Base-by-base conservation (phyloP, 371 early-diverging fungal species). In the Blakeslea trispora region DNA sequence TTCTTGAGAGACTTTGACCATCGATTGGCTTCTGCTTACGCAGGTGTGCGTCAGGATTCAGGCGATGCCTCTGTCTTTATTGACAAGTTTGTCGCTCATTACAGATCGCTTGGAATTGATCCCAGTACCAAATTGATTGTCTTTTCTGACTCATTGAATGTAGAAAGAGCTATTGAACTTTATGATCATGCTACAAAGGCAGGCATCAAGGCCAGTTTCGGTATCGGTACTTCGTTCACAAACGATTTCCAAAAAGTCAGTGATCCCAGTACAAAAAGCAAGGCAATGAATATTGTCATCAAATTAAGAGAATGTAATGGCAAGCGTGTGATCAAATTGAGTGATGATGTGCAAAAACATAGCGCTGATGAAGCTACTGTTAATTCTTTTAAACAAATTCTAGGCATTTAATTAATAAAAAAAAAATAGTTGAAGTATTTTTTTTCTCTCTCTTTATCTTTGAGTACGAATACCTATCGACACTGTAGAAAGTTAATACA, bases 151-250 rank as follows among this genome's bases (percentile, higher is more conserved):
- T 80, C 85, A 4, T 61, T 91, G 56, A 71, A 75, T 52, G 81
- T 81, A 0, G 74, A 69, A 10, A 64, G 59, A 0, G 85, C 88
- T 3, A 74, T 88, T 17, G 52, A 63, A n/a, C 55, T 91, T 15
- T 64, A 83, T 19, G 51, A 72, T 1, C 48, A 71, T n/a, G 79
- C 80, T 2, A 64, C 74, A 8, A 45, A 63, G 28, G 68, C 66
- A 19, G 84, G 83, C 9, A 79, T 89, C 44, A 71, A 71, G 31
- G 78, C 79, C 31, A 71, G 77, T 13, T 91, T 90, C 64, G 91
- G 91, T n/a, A 89, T 91, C 32, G 91, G 91, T 13, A 91, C 91
- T 0, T 77, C 81, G 35, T 75, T 91, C 42, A 90, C 91, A 6
- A 91, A 91, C 53, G 91, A 91, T 60, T 91, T 76, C 63, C 48